Evolutionary conservation across 164 flowering plant genomes (phyloP).

Genomic region (Dillenia turbinata): DNA sequence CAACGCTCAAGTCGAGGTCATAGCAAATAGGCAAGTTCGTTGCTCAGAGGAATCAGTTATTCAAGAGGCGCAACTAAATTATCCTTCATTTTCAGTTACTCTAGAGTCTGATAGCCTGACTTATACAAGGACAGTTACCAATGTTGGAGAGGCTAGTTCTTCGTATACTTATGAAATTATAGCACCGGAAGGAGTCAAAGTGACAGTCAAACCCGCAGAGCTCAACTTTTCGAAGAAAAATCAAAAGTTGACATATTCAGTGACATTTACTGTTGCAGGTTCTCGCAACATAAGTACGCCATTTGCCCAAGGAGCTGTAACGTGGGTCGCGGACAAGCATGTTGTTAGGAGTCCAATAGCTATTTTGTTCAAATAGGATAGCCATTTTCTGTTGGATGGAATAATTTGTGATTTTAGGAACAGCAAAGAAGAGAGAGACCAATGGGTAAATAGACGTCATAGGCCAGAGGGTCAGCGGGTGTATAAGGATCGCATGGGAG

Average conservation of each 20-base stretch:
- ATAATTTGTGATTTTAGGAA: too few species aligned
- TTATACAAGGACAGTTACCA: constrained; percentile 14
- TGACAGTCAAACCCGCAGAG: not conserved
- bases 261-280: not conserved
- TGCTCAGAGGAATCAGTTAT: too few species aligned
- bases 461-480: too few species aligned
- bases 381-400: too few species aligned
- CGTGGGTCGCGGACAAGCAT: not conserved
- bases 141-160: constrained; percentile 11
- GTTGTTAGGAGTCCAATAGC: constrained; percentile 7
- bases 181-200: constrained; percentile 3
- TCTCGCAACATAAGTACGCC: not conserved
- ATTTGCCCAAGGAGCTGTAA: not conserved
- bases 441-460: too few species aligned
- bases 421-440: too few species aligned
- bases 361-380: constrained; percentile 3
- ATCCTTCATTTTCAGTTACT: not conserved
- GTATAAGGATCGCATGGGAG: too few species aligned
- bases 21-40: too few species aligned
- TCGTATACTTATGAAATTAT: not conserved
- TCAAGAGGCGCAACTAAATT: too few species aligned
- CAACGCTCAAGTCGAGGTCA: too few species aligned
- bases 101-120: not conserved
- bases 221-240: constrained; percentile 1
- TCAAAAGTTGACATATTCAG: constrained; percentile 3